A percentile compares a stretch with the other conserved stretches of the same genome.
Conservation (phyloP, 2,329 filamentous ascomycete species). For the Myriosclerotinia curreyana region DNA sequence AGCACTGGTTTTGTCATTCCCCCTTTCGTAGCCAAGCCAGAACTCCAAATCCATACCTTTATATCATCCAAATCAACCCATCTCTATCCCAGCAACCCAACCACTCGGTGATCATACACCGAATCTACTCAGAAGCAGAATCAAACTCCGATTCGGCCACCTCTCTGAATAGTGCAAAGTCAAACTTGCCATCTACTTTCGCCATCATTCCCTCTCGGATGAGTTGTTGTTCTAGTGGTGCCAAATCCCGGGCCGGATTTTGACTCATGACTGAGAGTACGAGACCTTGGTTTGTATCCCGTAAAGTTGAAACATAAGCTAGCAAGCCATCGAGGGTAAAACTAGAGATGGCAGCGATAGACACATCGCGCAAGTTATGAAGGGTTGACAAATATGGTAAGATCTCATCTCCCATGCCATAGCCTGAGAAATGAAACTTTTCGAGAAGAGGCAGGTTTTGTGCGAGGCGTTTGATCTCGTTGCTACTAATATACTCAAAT, state of each 20-base stretch:
- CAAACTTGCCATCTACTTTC: conserved; percentile 40
- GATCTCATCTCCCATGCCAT: conserved; percentile 50
- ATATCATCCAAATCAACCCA: neutral
- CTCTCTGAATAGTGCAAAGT: conserved; percentile 38
- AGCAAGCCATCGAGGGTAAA: conserved; percentile 53
- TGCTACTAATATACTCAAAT: conserved; percentile 49
- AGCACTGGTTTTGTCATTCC: neutral
- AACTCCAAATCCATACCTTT: neutral
- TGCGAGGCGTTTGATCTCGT: conserved; percentile 50
- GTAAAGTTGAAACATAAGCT: conserved; percentile 43
- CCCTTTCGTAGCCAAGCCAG: neutral
- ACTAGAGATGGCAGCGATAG: conserved; percentile 52
- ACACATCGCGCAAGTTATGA: conserved; percentile 49
- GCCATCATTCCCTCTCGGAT: conserved; percentile 36
- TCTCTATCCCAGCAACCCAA: neutral
- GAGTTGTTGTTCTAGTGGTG: conserved; percentile 30
- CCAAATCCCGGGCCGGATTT: conserved; percentile 34
- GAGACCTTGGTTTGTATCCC: conserved; percentile 39
- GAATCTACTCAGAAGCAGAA: conserved; percentile 35
- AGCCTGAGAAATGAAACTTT: conserved; percentile 55
- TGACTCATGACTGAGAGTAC: conserved; percentile 39
- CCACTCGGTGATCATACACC: neutral
- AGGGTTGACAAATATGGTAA: conserved; percentile 47
- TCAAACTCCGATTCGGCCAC: conserved; percentile 34
- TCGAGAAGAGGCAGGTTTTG: conserved; percentile 46